Conservation (phyloP, 2,329 filamentous ascomycete genomes). For the Pyrenophora graminea region DNA sequence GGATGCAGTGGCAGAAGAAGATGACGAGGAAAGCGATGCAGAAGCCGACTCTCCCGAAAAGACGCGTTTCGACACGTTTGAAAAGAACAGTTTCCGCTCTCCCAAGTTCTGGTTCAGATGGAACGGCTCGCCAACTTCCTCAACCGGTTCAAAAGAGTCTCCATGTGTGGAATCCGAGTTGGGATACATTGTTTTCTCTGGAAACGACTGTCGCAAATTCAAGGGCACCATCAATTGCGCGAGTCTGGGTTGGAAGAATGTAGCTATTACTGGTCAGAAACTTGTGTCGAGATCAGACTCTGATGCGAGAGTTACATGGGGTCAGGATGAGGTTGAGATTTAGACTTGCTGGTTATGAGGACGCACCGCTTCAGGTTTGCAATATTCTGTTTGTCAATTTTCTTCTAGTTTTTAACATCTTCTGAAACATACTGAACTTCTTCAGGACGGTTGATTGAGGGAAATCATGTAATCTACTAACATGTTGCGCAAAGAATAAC, state of each 20-base stretch:
- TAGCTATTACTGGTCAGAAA: slow-evolving; percentile 26
- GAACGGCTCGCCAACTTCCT: slow-evolving; percentile 13
- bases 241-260: slow-evolving; percentile 26
- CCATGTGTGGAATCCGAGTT: slow-evolving; percentile 13
- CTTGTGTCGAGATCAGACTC: slow-evolving; percentile 17
- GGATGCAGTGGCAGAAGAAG: not conserved
- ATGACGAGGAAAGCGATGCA: not conserved
- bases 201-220: slow-evolving; percentile 30
- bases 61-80: slow-evolving; percentile 26
- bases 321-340: not conserved
- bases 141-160: not conserved
- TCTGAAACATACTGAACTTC: too few species aligned
- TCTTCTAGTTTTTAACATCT: too few species aligned
- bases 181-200: slow-evolving; percentile 29
- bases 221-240: slow-evolving; percentile 29
- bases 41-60: slow-evolving; percentile 9
- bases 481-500: too few species aligned
- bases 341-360: not conserved
- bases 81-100: slow-evolving; percentile 34
- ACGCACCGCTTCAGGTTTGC: too few species aligned
- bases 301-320: slow-evolving; percentile 22
- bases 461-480: too few species aligned
- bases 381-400: too few species aligned
- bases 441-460: too few species aligned
- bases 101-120: slow-evolving; percentile 36